Evolutionary conservation across 2,329 filamentous ascomycete genomes (phyloP).

Genomic region (Penicillium occitanis): DNA sequence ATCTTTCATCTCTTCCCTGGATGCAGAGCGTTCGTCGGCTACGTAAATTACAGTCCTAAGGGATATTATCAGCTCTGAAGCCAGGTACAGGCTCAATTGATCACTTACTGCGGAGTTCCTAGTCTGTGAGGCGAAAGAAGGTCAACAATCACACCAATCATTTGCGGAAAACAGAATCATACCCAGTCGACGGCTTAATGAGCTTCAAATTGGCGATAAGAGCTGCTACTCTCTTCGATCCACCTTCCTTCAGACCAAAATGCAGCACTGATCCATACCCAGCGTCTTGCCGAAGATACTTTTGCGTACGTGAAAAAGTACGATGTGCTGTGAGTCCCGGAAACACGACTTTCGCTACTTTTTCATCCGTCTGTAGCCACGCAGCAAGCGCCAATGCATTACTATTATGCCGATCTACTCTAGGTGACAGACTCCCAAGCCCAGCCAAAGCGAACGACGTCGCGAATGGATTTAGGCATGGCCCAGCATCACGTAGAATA

Average conservation of each 20-base stretch:
- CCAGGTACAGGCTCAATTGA: background rate
- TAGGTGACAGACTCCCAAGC: constrained; percentile 74
- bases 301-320: background rate
- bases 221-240: background rate
- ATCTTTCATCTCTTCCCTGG: constrained; percentile 71
- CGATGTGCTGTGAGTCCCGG: constrained; percentile 54
- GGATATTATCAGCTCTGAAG: background rate
- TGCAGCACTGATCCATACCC: constrained; percentile 16
- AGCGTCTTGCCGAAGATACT: constrained; percentile 14
- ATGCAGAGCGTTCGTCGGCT: background rate
- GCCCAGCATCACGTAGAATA: constrained; percentile 74
- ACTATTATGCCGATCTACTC: constrained; percentile 73
- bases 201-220: constrained; percentile 14
- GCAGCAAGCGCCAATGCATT: constrained; percentile 72
- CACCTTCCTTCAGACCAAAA: constrained; percentile 8
- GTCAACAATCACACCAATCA: background rate
- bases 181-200: constrained; percentile 17
- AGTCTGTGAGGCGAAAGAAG: background rate
- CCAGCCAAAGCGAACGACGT: constrained; percentile 75
- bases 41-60: constrained; percentile 36
- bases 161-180: background rate
- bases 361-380: constrained; percentile 71
- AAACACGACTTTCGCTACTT: constrained; percentile 82
- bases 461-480: constrained; percentile 75
- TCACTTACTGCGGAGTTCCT: constrained; percentile 20